These are phyloP conservation scores for Hypoxylon sp. DNA, from an alignment of 2,329 filamentous ascomycete genomes.

Conservation along the genomic window DNA sequence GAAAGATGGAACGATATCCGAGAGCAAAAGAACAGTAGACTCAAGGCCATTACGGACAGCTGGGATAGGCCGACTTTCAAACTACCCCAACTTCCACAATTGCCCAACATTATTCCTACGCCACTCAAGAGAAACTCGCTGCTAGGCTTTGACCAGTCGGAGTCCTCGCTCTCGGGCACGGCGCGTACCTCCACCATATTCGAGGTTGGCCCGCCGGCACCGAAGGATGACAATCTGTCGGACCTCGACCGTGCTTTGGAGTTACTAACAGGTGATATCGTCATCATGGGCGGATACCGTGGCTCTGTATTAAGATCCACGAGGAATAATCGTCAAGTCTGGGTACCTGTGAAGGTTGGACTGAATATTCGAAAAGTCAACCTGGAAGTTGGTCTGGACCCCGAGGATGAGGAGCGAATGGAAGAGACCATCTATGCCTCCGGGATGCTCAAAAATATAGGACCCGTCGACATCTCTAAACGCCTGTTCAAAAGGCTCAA, in stretches of 20 bases:
- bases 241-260: conserved; percentile 71
- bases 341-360: conserved; percentile 94
- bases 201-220: conserved; percentile 26
- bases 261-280: conserved; percentile 83
- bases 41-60: conserved; percentile 92
- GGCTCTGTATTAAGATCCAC: conserved; percentile 90
- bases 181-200: conserved; percentile 37
- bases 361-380: conserved; percentile 93
- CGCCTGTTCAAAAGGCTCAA: conserved; percentile 83
- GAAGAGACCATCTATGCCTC: conserved; percentile 85
- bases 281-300: conserved; percentile 90
- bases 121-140: conserved; percentile 49
- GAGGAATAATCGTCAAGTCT: conserved; percentile 85
- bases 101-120: conserved; percentile 66
- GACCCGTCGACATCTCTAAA: conserved; percentile 89
- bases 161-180: conserved; percentile 36
- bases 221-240: conserved; percentile 51
- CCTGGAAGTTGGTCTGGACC: conserved; percentile 84
- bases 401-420: conserved; percentile 86
- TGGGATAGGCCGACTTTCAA: conserved; percentile 84
- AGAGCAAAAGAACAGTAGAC: conserved; percentile 87
- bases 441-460: conserved; percentile 92
- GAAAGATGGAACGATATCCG: conserved; percentile 82
- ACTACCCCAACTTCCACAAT: conserved; percentile 72
- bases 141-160: conserved; percentile 44